These are phyloP conservation scores for Zygoascus meyerae DNA, from an alignment of 1,139 yeast genomes.

Conservation along the genomic window DNA sequence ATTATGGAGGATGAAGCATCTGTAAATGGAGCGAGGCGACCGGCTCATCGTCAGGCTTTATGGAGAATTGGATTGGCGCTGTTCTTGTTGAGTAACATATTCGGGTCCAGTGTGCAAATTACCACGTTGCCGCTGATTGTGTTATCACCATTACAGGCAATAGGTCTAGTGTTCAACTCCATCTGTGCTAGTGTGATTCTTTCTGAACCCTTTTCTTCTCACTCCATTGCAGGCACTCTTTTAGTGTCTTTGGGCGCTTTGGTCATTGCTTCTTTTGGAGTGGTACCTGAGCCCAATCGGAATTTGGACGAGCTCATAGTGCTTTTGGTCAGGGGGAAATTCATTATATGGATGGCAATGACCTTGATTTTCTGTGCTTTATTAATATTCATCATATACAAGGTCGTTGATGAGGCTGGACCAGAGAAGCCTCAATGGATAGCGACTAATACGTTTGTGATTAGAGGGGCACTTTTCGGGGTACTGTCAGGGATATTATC, in stretches of 20 bases:
- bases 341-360: conserved; percentile 44
- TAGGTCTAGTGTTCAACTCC: conserved; percentile 84
- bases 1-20: conserved; percentile 29
- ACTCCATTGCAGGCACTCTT: conserved; percentile 58
- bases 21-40: conserved; percentile 27
- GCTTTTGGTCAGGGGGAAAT: conserved; percentile 38
- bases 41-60: conserved; percentile 44
- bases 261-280: conserved; percentile 72
- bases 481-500: conserved; percentile 71
- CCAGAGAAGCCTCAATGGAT: conserved; percentile 3
- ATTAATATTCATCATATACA: conserved; percentile 23
- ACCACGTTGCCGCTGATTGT: conserved; percentile 78
- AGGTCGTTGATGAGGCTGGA: conserved; percentile 6
- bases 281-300: conserved; percentile 48
- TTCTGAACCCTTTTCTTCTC: conserved; percentile 58
- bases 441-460: neutral
- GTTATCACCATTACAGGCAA: conserved; percentile 77
- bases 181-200: conserved; percentile 64
- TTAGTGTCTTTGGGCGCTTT: conserved; percentile 71
- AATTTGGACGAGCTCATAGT: conserved; percentile 42
- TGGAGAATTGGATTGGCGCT: conserved; percentile 74
- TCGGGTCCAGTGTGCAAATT: conserved; percentile 80
- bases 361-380: conserved; percentile 29
- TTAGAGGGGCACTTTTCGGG: conserved; percentile 59
- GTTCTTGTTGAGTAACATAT: conserved; percentile 66